Base-by-base conservation (phyloP, 169 alveolate species). In the Plasmodium cynomolgi region DNA sequence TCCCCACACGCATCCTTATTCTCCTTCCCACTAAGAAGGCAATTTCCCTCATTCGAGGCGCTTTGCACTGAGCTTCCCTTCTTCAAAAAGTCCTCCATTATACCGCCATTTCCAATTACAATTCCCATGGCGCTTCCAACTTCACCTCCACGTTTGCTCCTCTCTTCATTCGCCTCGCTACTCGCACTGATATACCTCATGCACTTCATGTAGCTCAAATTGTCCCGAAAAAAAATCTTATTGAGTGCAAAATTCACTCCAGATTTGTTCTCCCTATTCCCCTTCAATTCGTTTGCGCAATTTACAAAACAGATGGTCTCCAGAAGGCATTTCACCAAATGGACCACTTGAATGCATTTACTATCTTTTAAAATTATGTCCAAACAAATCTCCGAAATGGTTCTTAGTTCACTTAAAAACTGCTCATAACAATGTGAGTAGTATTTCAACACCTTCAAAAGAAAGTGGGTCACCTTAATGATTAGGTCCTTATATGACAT, bases 281-380 rank as follows among this genome's bases (percentile, higher is more conserved):
- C 73, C 17, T 62, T 90, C 37, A 68, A 39, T 20, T 62, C 82
- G 50, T 62, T 90, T 4, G 82, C 47, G 72, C n/a, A 37, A 20
- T 79, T 80, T 34, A 90, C 44, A 80, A 39, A 79, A 58, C 94
- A 90, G 11, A 80, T 50, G 50, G 90, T 90, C 74, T 80, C 84
- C 44, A 90, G 83, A 17, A 90, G 47, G n/a, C 29, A 80, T 39
- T 80, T 90, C 47, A 90, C 9, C 71, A 90, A 34, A 79, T 80
- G 29, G 37, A 90, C 33, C 15, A 90, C 47, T 58, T 90, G 44
- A 41, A 90, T 20, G 54, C 91, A 90, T 6, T 90, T 90, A 41
- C 50, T 80, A 81, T 90, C 90, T 31, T 90, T 90, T 17, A 81
- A 90, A 39, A 90, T 90, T 33, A 90, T 23, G n/a, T 90, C 94